phyloP scores from a whole-genome alignment of 148 eudicot species.

The Rhododendron mucronatum region DNA sequence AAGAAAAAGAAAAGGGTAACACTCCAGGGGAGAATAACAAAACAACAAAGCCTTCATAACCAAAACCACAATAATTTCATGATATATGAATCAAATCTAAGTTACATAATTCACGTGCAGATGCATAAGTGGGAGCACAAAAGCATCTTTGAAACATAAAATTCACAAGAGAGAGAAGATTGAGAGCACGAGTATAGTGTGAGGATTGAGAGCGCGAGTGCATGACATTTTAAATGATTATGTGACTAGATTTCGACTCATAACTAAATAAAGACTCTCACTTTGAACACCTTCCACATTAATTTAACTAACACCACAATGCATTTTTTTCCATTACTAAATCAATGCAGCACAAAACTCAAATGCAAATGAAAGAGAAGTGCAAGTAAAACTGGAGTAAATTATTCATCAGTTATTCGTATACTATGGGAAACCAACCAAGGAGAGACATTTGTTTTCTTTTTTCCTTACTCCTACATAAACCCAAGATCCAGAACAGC shows the following conservation, averaged over 20 bases:
- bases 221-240: not conserved
- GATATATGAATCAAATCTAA: not conserved
- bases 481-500: not conserved
- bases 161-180: not conserved
- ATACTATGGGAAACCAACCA: too few relatives aligned
- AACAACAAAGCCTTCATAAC: too few relatives aligned
- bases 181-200: too few relatives aligned
- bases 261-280: not conserved
- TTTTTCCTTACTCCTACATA: too few relatives aligned
- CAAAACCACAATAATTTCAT: too few relatives aligned
- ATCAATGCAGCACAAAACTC: not conserved
- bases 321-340: not conserved
- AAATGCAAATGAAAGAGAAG: not conserved
- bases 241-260: not conserved
- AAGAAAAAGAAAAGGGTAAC: too few relatives aligned
- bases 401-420: too few relatives aligned
- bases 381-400: not conserved
- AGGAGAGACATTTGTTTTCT: too few relatives aligned
- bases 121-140: not conserved
- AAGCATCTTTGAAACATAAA: too few relatives aligned
- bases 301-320: not conserved
- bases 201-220: too few relatives aligned
- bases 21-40: too few relatives aligned
- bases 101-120: not conserved
- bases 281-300: not conserved